Percentiles rank a stretch among this genome's conserved stretches.
These are phyloP conservation scores for Coleophoma crateriformis DNA, from an alignment of 2,329 filamentous ascomycete genomes.

Conservation along the genomic window DNA sequence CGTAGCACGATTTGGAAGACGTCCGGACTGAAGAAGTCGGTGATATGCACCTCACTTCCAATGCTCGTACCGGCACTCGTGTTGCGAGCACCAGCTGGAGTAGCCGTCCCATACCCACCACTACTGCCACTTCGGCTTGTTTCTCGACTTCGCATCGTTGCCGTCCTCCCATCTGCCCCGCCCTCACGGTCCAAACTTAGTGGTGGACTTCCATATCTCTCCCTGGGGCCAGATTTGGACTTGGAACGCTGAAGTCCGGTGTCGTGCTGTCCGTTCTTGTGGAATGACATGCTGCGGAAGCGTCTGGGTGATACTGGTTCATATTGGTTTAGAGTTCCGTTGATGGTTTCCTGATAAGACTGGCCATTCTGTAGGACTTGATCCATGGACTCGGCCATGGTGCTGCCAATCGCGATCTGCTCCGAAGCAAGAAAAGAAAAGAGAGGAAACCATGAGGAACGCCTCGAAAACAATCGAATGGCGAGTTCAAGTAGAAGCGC, in stretches of 20 bases:
- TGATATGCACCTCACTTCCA: constrained; percentile 16
- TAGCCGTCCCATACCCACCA: neutral
- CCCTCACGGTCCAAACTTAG: neutral
- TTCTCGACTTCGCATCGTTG: neutral
- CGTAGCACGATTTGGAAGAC: constrained; percentile 45
- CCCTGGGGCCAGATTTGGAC: neutral
- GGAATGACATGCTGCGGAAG: neutral
- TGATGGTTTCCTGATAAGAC: neutral
- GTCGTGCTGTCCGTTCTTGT: neutral
- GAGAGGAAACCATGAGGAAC: no score
- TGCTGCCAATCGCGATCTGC: neutral
- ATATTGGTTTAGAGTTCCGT: neutral
- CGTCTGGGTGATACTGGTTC: constrained; percentile 1
- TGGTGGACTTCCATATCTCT: neutral
- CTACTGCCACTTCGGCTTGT: constrained; percentile 2
- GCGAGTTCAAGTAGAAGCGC: neutral
- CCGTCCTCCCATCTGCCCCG: neutral
- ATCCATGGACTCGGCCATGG: constrained; percentile 6
- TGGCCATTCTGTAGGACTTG: constrained; percentile 9
- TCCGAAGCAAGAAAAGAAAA: no score
- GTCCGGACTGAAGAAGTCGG: constrained; percentile 43
- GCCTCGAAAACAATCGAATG: neutral
- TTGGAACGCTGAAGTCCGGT: neutral
- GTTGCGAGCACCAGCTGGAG: neutral
- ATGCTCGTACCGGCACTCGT: neutral